These are phyloP conservation scores for Geotrichum citri-aurantii DNA, from an alignment of 1,139 yeast species.

Conservation along the genomic window DNA sequence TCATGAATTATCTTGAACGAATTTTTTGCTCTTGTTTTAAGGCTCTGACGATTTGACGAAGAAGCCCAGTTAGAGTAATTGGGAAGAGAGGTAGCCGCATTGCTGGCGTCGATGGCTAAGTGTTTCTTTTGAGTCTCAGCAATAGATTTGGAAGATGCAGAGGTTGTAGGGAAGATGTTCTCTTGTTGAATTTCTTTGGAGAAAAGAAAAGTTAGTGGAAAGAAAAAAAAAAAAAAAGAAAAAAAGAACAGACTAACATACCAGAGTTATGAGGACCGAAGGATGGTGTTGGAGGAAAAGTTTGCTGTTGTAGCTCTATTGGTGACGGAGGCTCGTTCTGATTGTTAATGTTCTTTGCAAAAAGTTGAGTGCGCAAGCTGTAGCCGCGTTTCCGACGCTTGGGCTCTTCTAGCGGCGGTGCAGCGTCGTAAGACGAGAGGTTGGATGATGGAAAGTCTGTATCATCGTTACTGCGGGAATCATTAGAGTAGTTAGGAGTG, in stretches of 20 bases:
- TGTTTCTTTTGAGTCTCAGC: slow-evolving; percentile 14
- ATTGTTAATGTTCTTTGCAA: slow-evolving; percentile 43
- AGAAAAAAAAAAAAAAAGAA: neutral
- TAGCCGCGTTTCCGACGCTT: slow-evolving; percentile 56
- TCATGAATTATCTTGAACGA: slow-evolving; percentile 20
- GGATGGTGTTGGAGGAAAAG: slow-evolving; percentile 2
- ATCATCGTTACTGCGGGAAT: neutral
- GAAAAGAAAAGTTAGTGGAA: slow-evolving; percentile 10
- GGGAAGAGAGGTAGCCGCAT: slow-evolving; percentile 20
- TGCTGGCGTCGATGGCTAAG: slow-evolving; percentile 24
- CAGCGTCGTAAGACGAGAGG: slow-evolving; percentile 21
- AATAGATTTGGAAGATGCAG: slow-evolving; percentile 17
- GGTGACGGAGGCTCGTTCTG: slow-evolving; percentile 26
- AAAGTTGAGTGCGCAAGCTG: slow-evolving; percentile 66
- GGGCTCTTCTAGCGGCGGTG: neutral
- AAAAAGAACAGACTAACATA: slow-evolving; percentile 7
- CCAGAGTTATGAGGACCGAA: slow-evolving; percentile 23
- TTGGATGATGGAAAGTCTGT: neutral
- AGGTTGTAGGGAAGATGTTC: slow-evolving; percentile 20
- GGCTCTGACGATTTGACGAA: slow-evolving; percentile 21
- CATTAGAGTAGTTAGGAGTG: slow-evolving; percentile 8
- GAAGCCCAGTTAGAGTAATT: slow-evolving; percentile 33
- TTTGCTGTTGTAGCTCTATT: slow-evolving; percentile 19
- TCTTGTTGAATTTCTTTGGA: slow-evolving; percentile 24
- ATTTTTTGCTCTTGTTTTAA: slow-evolving; percentile 14